Evolutionary conservation across 2,329 filamentous ascomycete genomes (phyloP).

Genomic region (Claviceps arundinis): DNA sequence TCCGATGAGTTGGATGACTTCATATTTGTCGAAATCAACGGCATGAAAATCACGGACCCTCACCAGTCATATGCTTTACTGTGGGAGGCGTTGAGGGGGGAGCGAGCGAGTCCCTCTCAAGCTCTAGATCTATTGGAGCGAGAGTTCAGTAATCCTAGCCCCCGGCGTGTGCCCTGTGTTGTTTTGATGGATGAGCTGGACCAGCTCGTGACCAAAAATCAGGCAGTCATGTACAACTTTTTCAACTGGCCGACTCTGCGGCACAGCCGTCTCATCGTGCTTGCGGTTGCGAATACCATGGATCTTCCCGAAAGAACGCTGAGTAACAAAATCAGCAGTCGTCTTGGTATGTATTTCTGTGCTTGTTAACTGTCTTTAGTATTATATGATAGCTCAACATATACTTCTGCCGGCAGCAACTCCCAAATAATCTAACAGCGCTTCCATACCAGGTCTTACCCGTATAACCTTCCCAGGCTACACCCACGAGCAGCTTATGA

Average conservation of each 20-base stretch:
- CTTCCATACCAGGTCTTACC: constrained; percentile 46
- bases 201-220: constrained; percentile 93
- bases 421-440: neutral
- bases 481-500: constrained; percentile 93
- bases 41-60: constrained; percentile 98
- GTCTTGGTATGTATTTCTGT: constrained; percentile 40
- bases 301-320: constrained; percentile 90
- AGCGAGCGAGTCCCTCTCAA: constrained; percentile 83
- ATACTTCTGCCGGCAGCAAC: no score
- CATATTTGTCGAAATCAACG: constrained; percentile 98
- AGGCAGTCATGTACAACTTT: constrained; percentile 99
- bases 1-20: constrained; percentile 94
- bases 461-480: constrained; percentile 96
- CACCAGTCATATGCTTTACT: constrained; percentile 91
- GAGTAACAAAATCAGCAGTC: constrained; percentile 96
- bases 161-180: constrained; percentile 83
- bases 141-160: constrained; percentile 85
- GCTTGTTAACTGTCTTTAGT: neutral
- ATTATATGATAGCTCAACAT: neutral
- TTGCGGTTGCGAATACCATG: constrained; percentile 98
- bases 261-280: constrained; percentile 85
- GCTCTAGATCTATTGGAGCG: constrained; percentile 81
- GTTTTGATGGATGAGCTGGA: constrained; percentile 98
- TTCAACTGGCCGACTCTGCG: constrained; percentile 96
- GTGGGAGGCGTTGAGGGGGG: constrained; percentile 91